Evolutionary conservation across 352 stramenopile species (phyloP).

Genomic region (Pythium angustatum): DNA sequence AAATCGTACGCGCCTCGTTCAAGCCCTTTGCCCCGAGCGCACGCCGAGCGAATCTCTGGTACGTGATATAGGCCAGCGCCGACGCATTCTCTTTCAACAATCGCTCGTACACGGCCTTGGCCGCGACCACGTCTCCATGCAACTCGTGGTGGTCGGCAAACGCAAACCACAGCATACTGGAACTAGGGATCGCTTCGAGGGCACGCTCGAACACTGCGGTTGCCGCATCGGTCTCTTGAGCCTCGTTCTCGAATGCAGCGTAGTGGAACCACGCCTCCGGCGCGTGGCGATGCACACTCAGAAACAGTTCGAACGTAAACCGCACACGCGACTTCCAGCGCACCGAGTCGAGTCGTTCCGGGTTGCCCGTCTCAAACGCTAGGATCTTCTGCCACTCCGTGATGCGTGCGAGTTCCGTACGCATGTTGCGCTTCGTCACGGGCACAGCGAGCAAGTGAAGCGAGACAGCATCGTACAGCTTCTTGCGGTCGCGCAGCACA

Average conservation of each 20-base stretch:
- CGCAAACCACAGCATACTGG: constrained; percentile 80
- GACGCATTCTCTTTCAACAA: constrained; percentile 75
- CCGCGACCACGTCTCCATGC: constrained; percentile 55
- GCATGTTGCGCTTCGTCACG: constrained; percentile 31
- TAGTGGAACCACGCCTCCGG: constrained; percentile 89
- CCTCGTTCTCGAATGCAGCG: constrained; percentile 76
- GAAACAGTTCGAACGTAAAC: constrained; percentile 81
- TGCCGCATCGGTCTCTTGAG: constrained; percentile 69
- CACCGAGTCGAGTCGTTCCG: constrained; percentile 77
- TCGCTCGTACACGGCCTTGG: constrained; percentile 82
- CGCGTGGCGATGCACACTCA: constrained; percentile 76
- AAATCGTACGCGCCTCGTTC: constrained; percentile 75
- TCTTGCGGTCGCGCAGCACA: constrained; percentile 83
- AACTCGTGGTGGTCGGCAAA: constrained; percentile 82
- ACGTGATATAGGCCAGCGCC: constrained; percentile 80
- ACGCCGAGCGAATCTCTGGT: constrained; percentile 81
- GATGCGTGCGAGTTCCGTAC: constrained; percentile 54
- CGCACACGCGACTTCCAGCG: constrained; percentile 79
- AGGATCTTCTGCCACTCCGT: constrained; percentile 78
- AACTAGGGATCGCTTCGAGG: constrained; percentile 77
- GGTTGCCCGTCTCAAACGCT: constrained; percentile 76
- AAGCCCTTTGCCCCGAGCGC: constrained; percentile 75
- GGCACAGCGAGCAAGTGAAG: constrained; percentile 69
- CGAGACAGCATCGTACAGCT: constrained; percentile 77
- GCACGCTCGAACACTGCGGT: constrained; percentile 68